These are phyloP conservation scores for Chionographis japonica DNA, from an alignment of 106 monocot species.

Conservation along the genomic window DNA sequence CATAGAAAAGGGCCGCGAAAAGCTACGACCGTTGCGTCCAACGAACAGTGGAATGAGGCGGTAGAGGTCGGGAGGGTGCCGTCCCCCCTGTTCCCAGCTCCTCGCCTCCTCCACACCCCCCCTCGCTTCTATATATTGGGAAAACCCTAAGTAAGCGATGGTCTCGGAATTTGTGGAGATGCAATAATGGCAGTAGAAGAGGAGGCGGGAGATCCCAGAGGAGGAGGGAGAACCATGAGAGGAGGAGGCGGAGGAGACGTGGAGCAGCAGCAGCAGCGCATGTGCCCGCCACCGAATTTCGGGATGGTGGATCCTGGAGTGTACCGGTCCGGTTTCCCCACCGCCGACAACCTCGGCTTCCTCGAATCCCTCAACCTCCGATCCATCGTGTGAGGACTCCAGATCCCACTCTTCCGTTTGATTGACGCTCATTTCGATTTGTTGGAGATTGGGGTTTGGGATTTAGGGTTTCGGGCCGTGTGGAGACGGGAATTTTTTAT, in stretches of 20 bases:
- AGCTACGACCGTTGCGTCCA: too few relatives aligned
- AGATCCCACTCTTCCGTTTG: not conserved
- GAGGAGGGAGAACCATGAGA: too few relatives aligned
- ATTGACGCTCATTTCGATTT: not conserved
- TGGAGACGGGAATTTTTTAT: not conserved
- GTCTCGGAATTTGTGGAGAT: too few relatives aligned
- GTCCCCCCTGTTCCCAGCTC: too few relatives aligned
- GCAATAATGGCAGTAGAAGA: too few relatives aligned
- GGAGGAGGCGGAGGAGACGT: not conserved
- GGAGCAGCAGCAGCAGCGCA: not conserved
- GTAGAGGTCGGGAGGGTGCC: too few relatives aligned
- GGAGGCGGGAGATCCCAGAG: too few relatives aligned
- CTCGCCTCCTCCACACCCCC: too few relatives aligned
- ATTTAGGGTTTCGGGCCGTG: not conserved
- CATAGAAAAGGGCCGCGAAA: too few relatives aligned
- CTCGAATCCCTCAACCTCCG: constrained; percentile 52
- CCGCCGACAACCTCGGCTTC: constrained; percentile 50
- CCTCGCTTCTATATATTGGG: too few relatives aligned
- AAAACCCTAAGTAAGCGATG: too few relatives aligned
- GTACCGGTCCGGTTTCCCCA: constrained; percentile 71
- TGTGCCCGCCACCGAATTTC: constrained; percentile 67
- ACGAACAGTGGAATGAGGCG: too few relatives aligned
- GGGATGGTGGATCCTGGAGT: constrained; percentile 67
- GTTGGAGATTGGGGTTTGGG: not conserved
- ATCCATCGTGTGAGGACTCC: constrained; percentile 46